Evolutionary conservation across 768 basidiomycete species (phyloP).

Genomic region (Kwoniella dendrophila): DNA sequence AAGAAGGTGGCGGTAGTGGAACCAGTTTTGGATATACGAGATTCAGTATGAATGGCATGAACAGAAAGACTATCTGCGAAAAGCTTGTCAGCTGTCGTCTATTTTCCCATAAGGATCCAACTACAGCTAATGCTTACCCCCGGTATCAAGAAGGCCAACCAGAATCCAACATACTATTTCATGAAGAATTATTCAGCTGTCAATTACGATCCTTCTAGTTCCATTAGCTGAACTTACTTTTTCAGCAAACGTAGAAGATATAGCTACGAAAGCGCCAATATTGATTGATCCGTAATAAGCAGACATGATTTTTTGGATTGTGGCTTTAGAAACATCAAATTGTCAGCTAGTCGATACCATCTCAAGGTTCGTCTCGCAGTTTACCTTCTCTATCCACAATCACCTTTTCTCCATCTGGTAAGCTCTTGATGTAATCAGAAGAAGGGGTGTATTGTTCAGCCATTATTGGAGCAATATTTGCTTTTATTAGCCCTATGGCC

Average conservation of each 20-base stretch:
- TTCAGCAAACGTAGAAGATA: conserved; percentile 36
- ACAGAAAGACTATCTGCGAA: conserved; percentile 15
- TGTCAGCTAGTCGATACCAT: background rate
- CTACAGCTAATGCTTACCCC: background rate
- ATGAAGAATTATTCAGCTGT: background rate
- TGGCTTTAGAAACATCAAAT: conserved; percentile 23
- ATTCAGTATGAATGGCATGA: conserved; percentile 25
- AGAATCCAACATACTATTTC: conserved; percentile 42
- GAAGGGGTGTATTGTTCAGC: conserved; percentile 48
- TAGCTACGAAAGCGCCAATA: conserved; percentile 47
- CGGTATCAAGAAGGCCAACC: conserved; percentile 36
- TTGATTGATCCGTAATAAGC: conserved; percentile 50
- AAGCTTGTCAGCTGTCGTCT: conserved; percentile 1
- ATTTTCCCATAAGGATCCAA: background rate
- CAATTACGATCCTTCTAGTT: background rate
- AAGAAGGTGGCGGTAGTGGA: conserved; percentile 16
- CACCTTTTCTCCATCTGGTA: conserved; percentile 39
- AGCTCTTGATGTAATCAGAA: conserved; percentile 22
- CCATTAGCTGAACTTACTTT: conserved; percentile 22
- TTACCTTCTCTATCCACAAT: conserved; percentile 42
- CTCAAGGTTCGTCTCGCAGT: too few relatives aligned
- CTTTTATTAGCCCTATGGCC: conserved; percentile 28
- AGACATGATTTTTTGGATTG: conserved; percentile 39
- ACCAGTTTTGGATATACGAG: conserved; percentile 19
- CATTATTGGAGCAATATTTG: conserved; percentile 47